Evolutionary conservation across 257 asterid genomes (phyloP), one percentile per base, ranked within the genome.

Genomic region (Nicotiana tabacum): DNA sequence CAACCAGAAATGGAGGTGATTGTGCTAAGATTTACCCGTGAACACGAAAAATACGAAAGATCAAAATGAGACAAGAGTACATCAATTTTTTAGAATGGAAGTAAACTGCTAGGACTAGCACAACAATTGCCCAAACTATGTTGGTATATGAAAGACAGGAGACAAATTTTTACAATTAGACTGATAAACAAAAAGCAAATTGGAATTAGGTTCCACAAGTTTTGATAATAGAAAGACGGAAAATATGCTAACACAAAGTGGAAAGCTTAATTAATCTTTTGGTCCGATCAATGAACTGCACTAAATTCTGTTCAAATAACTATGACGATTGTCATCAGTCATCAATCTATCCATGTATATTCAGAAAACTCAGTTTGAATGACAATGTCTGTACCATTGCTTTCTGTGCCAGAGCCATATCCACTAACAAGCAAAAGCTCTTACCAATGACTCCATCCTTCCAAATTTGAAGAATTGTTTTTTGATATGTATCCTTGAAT

Each of bases 271-370:
- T 39, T 37, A 18, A 15, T 69, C 53, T 68, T 69, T 69, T 69
- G 56, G 53, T 69, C 77, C 17, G 32, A 69, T 37, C 18, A 69
- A 69, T 69, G 78, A 69, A 69, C 78, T 39, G 57, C 78, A 39
- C 57, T 5, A 39, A 37, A 39, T 35, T 11, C 7, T 68, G 55
- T 37, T 2, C 51, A 68, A 37, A 68, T n/a, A 37, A 37, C 77
- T 37, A 69, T 69, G 77, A 69, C 39, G 77, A 69, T 37, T 69
- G 57, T 69, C 77, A 69, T 69, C 58, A 39, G 58, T 70, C 77
- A 69, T 69, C 35, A 39, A 70, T 21, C 33, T n/a, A 70, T n/a
- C 17, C 35, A 70, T 18, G n/a, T 39, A 17, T n/a, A 39, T 39
- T 1, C 17, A 0, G 78, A 39, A 39, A 15, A 39, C n/a, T 11